Base-by-base conservation (phyloP, 768 basidiomycete genomes). In the Suillus paluster region DNA sequence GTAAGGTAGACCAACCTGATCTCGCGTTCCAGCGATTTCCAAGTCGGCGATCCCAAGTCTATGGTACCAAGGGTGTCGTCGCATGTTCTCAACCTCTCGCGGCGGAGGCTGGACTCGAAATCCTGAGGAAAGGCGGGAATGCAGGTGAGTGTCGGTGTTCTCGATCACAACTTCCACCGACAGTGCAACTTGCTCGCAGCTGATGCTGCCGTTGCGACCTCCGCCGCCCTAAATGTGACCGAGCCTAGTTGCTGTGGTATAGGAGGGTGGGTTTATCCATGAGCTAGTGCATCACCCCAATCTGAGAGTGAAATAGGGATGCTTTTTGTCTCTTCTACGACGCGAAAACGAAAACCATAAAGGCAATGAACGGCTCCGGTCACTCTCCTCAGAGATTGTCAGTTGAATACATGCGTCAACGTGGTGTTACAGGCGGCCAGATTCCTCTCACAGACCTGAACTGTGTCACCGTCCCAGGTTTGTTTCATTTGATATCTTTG, bases 311-410 rank as follows among this genome's bases (percentile, higher is more conserved):
- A 67, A 93, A 39, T 39, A 55, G 92, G 44, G 93, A 95, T 70
- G 93, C 92, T 9, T 97, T 97, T 72, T 97, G 95, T 72, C 81
- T 99, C 21, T 98, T 92, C 79, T 99, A 89, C 69, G 88, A 97
- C 70, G 93, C 91, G 5, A 84, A 86, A 67, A 83, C 87, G 5
- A 94, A 92, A 77, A 81, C 81, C 7, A 90, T 99, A 59, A 91
- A 90, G 70, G 97, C 88, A 4, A 76, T 99, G 64, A 99, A 99
- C 66, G 97, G 95, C 12, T 97, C 95, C 0, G 97, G 97, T 12
- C 87, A 81, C 63, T 86, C 96, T 11, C 97, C 97, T 5, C 81
- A 85, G 58, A 92, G 87, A 57, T 79, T 99, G 27, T 86, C 83
- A 3, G 78, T 97, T 42, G 91, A 92, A 39, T 84, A 95, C 73